phyloP scores from a whole-genome alignment of 176 grass and related monocot genomes.

The Elymus sibiricus region DNA sequence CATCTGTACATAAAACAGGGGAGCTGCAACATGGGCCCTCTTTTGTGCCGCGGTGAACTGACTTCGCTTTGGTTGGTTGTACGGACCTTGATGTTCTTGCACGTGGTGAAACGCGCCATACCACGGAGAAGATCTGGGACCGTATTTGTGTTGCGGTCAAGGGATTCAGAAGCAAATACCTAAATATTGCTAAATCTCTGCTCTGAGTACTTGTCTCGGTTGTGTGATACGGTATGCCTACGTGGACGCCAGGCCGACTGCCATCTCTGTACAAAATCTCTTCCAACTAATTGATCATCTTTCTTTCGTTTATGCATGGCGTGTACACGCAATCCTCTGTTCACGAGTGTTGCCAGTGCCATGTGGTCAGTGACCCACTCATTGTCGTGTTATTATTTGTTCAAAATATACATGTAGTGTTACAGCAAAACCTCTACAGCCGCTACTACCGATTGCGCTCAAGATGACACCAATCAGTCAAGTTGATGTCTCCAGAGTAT shows the following conservation, averaged over 20 bases:
- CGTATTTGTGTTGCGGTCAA: not conserved
- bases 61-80: not conserved
- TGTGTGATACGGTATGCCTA: not conserved
- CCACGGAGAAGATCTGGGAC: not conserved
- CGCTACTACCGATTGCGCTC: too few relatives aligned
- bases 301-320: not conserved
- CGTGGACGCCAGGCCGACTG: not conserved
- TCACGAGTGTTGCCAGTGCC: not conserved
- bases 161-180: constrained; percentile 21
- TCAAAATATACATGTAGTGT: too few relatives aligned
- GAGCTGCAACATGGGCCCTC: not conserved
- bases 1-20: not conserved
- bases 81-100: not conserved
- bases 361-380: not conserved
- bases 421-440: too few relatives aligned
- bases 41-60: not conserved
- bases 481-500: too few relatives aligned
- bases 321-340: not conserved
- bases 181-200: constrained; percentile 17
- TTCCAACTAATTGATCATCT: not conserved
- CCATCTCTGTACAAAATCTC: constrained; percentile 33
- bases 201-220: not conserved
- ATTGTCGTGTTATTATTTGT: not conserved
- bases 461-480: too few relatives aligned
- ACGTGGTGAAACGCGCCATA: constrained; percentile 15